A percentile compares a stretch with the other conserved stretches of the same genome.
These are phyloP conservation scores for Leucosporidium yakuticum DNA, from an alignment of 768 basidiomycete genomes.

Conservation along the genomic window DNA sequence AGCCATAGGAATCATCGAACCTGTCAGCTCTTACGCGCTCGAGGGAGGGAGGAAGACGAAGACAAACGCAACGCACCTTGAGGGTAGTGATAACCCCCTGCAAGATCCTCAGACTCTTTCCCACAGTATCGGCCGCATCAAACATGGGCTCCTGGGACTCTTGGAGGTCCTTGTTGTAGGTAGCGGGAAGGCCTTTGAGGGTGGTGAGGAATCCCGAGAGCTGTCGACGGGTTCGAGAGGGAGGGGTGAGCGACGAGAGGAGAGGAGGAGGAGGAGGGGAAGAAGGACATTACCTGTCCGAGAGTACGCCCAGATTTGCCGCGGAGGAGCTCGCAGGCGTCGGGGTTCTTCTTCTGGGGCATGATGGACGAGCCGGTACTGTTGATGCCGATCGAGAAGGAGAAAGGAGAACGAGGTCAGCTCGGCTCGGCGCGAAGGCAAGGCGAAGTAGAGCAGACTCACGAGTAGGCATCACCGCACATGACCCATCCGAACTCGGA, in stretches of 20 bases:
- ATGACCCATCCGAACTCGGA: slow-evolving; percentile 95
- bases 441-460: slow-evolving; percentile 28
- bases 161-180: slow-evolving; percentile 98
- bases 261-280: neutral
- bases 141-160: slow-evolving; percentile 98
- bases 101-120: slow-evolving; percentile 81
- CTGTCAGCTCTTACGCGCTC: neutral
- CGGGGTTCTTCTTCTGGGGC: slow-evolving; percentile 99
- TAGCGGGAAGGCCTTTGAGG: slow-evolving; percentile 91
- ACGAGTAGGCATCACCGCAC: slow-evolving; percentile 97
- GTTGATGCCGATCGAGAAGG: neutral
- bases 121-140: slow-evolving; percentile 81
- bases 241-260: neutral
- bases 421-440: too few species aligned
- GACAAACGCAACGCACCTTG: slow-evolving; percentile 52
- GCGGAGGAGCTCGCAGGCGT: slow-evolving; percentile 87
- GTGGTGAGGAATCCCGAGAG: slow-evolving; percentile 98
- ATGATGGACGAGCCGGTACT: slow-evolving; percentile 99
- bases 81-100: slow-evolving; percentile 91
- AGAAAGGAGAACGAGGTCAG: neutral
- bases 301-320: slow-evolving; percentile 93
- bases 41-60: neutral
- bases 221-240: slow-evolving; percentile 44
- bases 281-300: slow-evolving; percentile 67
- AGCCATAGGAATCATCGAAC: slow-evolving; percentile 4